Percentiles rank a stretch among this genome's conserved stretches.
Evolutionary conservation across 2,329 filamentous ascomycete species (phyloP).

Genomic region (Fonsecaea multimorphosa): DNA sequence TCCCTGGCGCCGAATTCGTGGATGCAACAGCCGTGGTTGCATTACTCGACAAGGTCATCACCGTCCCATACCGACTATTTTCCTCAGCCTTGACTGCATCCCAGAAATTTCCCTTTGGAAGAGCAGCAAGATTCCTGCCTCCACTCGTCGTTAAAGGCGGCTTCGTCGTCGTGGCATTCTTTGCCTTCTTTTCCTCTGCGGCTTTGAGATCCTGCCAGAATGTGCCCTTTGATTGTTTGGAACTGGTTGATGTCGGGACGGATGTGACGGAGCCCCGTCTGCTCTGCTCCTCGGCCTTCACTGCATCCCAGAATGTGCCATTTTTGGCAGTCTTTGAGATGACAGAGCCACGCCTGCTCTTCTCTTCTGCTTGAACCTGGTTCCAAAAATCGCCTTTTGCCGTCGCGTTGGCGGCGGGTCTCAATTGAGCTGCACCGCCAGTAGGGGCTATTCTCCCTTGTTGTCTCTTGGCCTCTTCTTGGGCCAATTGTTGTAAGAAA

Average conservation of each 20-base stretch:
- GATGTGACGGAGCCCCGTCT: constrained; percentile 30
- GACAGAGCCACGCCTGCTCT: constrained; percentile 29
- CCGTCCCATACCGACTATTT: constrained; percentile 34
- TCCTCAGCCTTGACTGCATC: constrained; percentile 33
- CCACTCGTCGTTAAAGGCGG: neutral
- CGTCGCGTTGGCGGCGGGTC: constrained; percentile 5
- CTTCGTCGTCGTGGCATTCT: constrained; percentile 19
- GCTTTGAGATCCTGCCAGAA: constrained; percentile 38
- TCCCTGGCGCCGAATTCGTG: constrained; percentile 21
- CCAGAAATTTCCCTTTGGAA: constrained; percentile 34
- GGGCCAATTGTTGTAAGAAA: constrained; percentile 35
- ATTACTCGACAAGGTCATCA: constrained; percentile 35
- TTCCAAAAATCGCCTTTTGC: constrained; percentile 32
- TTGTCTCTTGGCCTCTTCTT: constrained; percentile 33
- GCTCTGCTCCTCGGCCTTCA: constrained; percentile 32
- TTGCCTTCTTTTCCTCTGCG: constrained; percentile 29
- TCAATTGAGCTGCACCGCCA: neutral
- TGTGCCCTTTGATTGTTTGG: constrained; percentile 32
- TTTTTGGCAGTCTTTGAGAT: constrained; percentile 16
- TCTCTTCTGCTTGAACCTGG: constrained; percentile 29
- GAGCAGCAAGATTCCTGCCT: constrained; percentile 2
- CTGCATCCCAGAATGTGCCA: constrained; percentile 26
- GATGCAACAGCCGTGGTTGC: constrained; percentile 34
- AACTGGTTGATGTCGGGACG: neutral
- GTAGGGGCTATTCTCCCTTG: constrained; percentile 10